Evolutionary conservation across 495 filamentous ascomycete genomes (phyloP), one percentile per base, ranked within the genome.

Genomic region (Thozetella sp.): DNA sequence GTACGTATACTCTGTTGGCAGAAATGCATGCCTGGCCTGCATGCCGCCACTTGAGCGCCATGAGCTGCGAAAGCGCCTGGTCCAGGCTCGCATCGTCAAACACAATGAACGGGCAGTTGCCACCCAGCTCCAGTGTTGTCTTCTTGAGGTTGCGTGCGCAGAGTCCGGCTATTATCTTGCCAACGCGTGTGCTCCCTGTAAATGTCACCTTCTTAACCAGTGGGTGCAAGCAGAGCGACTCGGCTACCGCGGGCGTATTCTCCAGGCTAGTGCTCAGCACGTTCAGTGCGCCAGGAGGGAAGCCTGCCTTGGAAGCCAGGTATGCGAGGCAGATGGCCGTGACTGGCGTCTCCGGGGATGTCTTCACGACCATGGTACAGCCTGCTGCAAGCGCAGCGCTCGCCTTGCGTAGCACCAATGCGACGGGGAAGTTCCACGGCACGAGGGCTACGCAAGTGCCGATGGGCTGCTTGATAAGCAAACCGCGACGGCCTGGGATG

Each of bases 21-120:
- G 88, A 88, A 34, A 91, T 87, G 65, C 89, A 92, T 0, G 89
- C 89, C 68, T 92, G 89, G 3, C 89, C 88, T 0, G 83, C 83
- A 69, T 86, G 84, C 22, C 88, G 81, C 80, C 88, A 90, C 62
- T 90, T 90, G 34, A 85, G 76, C 1, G 79, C 71, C 61, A 89
- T 86, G 19, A 88, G 78, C 26, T 61, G 59, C 22, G 27, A 43
- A 20, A 61, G 13, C 4, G 88, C 86, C 53, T 83, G 76, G 19
- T 89, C 81, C 17, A 91, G 72, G 55, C 90, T 85, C 20, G 89
- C 88, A 67, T 92, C 89, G 52, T 90, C 85, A 64, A 92, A 91
- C 9, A 91, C 83, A 46, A 91, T 76, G 70, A 90, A 90, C 1
- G 89, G 89, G 34, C 87, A 88, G 68, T 92, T 91, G 10, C 89